Evolutionary conservation across 106 monocot genomes (phyloP).

Genomic region (Narthecium ossifragum): DNA sequence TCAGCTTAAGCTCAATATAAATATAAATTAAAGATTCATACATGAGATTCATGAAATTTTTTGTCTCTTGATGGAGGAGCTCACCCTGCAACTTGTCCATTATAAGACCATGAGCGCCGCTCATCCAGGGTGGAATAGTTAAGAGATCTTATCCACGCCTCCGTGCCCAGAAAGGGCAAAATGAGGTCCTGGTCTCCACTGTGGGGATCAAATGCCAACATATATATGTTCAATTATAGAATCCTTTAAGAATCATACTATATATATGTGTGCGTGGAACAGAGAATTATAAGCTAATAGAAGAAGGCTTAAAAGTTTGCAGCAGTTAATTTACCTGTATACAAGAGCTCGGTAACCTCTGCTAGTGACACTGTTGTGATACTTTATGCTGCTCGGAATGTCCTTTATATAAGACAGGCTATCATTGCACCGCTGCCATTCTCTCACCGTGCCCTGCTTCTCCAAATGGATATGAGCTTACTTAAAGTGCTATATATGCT

Average conservation of each 20-base stretch:
- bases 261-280: neutral
- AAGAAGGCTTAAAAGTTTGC: no score
- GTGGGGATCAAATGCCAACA: no score
- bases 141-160: conserved; percentile 44
- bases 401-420: conserved; percentile 1
- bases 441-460: conserved; percentile 11
- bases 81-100: conserved; percentile 39
- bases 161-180: conserved; percentile 42
- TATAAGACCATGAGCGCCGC: conserved; percentile 45
- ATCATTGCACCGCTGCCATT: conserved; percentile 8
- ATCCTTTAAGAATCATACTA: no score
- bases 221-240: no score
- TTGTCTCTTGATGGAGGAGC: no score
- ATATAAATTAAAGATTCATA: neutral
- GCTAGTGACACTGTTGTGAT: conserved; percentile 29
- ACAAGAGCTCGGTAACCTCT: conserved; percentile 50
- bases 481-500: no score
- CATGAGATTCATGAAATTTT: neutral
- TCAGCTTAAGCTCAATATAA: neutral
- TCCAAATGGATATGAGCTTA: no score
- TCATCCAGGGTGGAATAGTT: conserved; percentile 31
- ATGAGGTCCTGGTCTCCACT: conserved; percentile 48
- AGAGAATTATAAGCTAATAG: no score
- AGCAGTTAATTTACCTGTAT: conserved; percentile 41
- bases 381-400: conserved; percentile 16